Evolutionary conservation across 768 basidiomycete species (phyloP).

Genomic region (Coprinopsis marcescibilis): DNA sequence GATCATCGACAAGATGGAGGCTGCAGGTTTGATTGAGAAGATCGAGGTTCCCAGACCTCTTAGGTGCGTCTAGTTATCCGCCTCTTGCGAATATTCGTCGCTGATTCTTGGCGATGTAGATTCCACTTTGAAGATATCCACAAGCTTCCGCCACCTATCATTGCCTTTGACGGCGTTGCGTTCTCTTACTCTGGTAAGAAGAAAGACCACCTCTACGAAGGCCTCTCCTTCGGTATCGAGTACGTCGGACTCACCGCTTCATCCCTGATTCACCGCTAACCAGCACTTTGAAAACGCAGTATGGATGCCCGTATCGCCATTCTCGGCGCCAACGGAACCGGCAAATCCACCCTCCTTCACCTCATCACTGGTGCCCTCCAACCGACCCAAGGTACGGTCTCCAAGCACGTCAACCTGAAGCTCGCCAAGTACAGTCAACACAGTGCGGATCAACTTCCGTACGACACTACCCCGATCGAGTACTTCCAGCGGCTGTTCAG

Average conservation of each 20-base stretch:
- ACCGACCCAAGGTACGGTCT: conserved; percentile 80
- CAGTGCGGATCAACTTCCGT: conserved; percentile 96
- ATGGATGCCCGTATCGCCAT: conserved; percentile 94
- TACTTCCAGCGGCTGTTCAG: conserved; percentile 82
- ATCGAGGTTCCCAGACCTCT: conserved; percentile 69
- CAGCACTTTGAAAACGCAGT: conserved; percentile 47
- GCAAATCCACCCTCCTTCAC: conserved; percentile 51
- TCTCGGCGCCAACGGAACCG: conserved; percentile 90
- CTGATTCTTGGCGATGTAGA: conserved; percentile 14
- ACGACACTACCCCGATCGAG: conserved; percentile 85
- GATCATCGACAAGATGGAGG: conserved; percentile 99
- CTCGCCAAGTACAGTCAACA: conserved; percentile 99
- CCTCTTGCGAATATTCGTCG: not conserved
- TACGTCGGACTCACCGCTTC: too few relatives aligned
- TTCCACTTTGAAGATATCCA: conserved; percentile 97
- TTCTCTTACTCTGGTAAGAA: conserved; percentile 93
- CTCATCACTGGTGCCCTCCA: conserved; percentile 81
- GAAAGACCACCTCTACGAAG: conserved; percentile 81
- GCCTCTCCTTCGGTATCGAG: conserved; percentile 98
- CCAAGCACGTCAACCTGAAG: conserved; percentile 86
- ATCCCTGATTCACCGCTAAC: too few relatives aligned
- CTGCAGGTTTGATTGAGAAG: conserved; percentile 93
- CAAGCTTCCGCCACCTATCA: conserved; percentile 93
- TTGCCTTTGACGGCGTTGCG: conserved; percentile 91
- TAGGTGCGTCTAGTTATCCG: conserved; percentile 25